These are phyloP conservation scores for Tolypocladium endophyticum DNA, from an alignment of 2,329 filamentous ascomycete genomes.

Conservation along the genomic window DNA sequence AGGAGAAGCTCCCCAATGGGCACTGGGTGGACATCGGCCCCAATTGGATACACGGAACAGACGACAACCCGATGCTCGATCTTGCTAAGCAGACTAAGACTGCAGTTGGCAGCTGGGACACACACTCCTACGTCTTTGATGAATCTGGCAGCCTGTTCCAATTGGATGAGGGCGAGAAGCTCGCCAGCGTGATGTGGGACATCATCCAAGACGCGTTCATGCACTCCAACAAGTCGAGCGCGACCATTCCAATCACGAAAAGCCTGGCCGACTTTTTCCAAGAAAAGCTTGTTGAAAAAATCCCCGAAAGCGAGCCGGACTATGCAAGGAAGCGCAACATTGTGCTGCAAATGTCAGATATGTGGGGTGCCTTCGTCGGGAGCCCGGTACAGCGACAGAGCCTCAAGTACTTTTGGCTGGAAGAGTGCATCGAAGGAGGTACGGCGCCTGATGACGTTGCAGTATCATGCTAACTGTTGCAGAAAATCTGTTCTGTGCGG, in stretches of 20 bases:
- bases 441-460: slow-evolving; percentile 7
- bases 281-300: slow-evolving; percentile 30
- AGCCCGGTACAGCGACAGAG: slow-evolving; percentile 54
- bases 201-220: slow-evolving; percentile 59
- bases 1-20: slow-evolving; percentile 36
- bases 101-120: slow-evolving; percentile 34
- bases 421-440: slow-evolving; percentile 67
- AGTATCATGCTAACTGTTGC: background rate
- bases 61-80: slow-evolving; percentile 59
- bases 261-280: slow-evolving; percentile 46
- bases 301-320: slow-evolving; percentile 32
- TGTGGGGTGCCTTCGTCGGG: slow-evolving; percentile 64
- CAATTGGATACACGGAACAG: slow-evolving; percentile 73
- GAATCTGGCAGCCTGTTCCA: slow-evolving; percentile 42
- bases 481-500: slow-evolving; percentile 52
- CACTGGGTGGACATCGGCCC: slow-evolving; percentile 50
- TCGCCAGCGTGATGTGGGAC: slow-evolving; percentile 51
- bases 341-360: slow-evolving; percentile 44
- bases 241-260: slow-evolving; percentile 32
- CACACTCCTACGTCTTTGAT: slow-evolving; percentile 43
- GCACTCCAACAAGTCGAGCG: slow-evolving; percentile 47
- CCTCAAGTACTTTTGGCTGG: slow-evolving; percentile 67
- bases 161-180: slow-evolving; percentile 31
- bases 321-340: slow-evolving; percentile 29
- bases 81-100: slow-evolving; percentile 53